A percentile compares a stretch with the other conserved stretches of the same genome.
phyloP scores from a whole-genome alignment of 371 early-diverging fungal genomes.

The Saksenaea vasiformis region DNA sequence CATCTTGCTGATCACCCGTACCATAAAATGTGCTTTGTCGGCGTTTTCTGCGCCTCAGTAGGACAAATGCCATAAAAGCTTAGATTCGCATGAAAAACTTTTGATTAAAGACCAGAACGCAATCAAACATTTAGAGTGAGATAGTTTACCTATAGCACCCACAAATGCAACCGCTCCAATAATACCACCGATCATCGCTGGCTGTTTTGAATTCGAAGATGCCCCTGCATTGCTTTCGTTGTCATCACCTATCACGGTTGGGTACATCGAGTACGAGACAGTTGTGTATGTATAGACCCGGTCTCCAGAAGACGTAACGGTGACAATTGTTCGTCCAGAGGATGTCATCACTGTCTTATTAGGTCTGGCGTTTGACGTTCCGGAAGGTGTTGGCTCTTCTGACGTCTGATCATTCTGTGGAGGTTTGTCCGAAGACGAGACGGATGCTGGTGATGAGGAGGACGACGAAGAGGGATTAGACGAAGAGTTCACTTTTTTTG shows the following conservation, averaged over 20 bases:
- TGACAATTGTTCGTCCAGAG: background rate
- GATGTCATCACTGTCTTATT: background rate
- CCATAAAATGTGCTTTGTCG: conserved; percentile 1
- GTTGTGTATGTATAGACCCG: conserved; percentile 1
- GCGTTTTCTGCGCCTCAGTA: background rate
- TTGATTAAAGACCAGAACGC: background rate
- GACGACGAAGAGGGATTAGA: background rate
- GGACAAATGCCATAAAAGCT: background rate
- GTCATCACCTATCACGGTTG: background rate
- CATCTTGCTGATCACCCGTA: background rate
- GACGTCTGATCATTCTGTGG: background rate
- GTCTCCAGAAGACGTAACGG: background rate
- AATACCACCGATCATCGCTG: background rate
- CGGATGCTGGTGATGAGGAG: no score
- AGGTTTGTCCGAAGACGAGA: background rate
- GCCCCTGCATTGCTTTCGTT: background rate
- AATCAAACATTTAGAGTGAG: no score
- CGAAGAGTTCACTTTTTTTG: background rate
- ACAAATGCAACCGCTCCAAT: background rate
- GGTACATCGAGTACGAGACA: background rate
- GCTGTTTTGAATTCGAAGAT: background rate
- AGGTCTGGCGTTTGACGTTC: background rate
- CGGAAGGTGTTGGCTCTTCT: background rate
- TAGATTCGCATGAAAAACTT: background rate
- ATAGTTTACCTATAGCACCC: background rate